These are phyloP conservation scores for Lepraria neglecta DNA, from an alignment of 495 filamentous ascomycete genomes.

Conservation along the genomic window DNA sequence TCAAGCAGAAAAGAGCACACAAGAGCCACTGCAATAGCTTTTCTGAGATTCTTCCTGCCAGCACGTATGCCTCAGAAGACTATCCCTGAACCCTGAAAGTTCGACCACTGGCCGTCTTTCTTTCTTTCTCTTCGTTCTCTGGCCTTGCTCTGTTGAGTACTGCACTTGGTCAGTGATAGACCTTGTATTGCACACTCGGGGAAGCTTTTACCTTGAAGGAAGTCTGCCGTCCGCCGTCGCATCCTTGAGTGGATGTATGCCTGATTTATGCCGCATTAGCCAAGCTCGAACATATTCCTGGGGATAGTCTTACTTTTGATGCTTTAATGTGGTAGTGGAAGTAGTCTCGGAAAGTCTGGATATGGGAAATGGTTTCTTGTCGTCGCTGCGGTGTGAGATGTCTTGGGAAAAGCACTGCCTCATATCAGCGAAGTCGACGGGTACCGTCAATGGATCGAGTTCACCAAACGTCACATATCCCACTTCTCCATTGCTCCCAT, in stretches of 20 bases:
- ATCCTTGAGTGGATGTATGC: constrained; percentile 98
- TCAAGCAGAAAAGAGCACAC: no score
- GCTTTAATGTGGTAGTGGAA: constrained; percentile 99
- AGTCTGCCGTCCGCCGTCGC: constrained; percentile 93
- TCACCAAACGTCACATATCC: constrained; percentile 97
- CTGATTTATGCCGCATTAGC: constrained; percentile 35
- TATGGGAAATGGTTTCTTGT: constrained; percentile 93
- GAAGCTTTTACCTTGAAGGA: constrained; percentile 71
- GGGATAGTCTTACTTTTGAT: constrained; percentile 64
- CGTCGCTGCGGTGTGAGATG: constrained; percentile 85
- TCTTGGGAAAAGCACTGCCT: constrained; percentile 84
- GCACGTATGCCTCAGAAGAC: not conserved
- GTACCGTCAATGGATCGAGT: constrained; percentile 17
- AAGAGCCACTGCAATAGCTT: no score
- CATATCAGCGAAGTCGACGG: constrained; percentile 18
- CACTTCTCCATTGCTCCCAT: constrained; percentile 66
- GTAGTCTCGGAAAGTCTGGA: constrained; percentile 99
- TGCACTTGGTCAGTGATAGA: constrained; percentile 37
- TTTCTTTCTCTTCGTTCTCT: constrained; percentile 94
- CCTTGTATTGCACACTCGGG: not conserved
- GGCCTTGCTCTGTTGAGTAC: constrained; percentile 86
- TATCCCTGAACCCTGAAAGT: constrained; percentile 74
- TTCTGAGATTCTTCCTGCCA: no score
- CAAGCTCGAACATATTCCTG: not conserved
- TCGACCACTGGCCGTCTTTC: constrained; percentile 94